A percentile compares a stretch with the other conserved stretches of the same genome.
phyloP scores from a whole-genome alignment of 139 green algal genomes.

The Asterochloris erici region DNA sequence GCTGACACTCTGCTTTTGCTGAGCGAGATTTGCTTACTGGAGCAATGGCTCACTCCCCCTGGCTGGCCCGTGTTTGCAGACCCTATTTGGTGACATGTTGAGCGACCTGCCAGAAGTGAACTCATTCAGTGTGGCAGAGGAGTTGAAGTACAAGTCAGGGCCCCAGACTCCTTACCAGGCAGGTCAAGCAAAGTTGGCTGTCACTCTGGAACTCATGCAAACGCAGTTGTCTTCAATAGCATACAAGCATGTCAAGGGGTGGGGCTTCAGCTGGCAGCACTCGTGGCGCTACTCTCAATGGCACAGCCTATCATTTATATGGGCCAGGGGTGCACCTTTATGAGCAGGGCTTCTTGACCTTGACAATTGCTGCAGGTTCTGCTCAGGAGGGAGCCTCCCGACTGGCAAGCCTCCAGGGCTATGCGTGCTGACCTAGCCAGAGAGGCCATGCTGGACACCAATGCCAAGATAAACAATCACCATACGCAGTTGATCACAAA shows the following conservation, averaged over 20 bases:
- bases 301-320: no score
- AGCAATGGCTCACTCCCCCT: no score
- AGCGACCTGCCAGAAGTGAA: constrained; percentile 50
- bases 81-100: constrained; percentile 56
- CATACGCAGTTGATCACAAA: no score
- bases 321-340: no score
- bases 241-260: no score
- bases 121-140: constrained; percentile 49
- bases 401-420: constrained; percentile 4
- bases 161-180: constrained; percentile 20
- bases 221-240: no score
- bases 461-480: neutral
- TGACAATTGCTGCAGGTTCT: constrained; percentile 15
- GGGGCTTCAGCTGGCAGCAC: no score
- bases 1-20: no score
- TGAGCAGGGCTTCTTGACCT: no score
- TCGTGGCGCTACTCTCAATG: no score
- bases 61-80: constrained; percentile 14
- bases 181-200: neutral
- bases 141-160: constrained; percentile 22
- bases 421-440: constrained; percentile 1
- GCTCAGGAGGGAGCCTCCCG: constrained; percentile 25
- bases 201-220: no score
- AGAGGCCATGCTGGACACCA: neutral
- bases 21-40: no score